Percentiles rank a stretch among this genome's conserved stretches.
These are phyloP conservation scores for Solanum tacnaense DNA, from an alignment of 257 asterid species.

Conservation along the genomic window DNA sequence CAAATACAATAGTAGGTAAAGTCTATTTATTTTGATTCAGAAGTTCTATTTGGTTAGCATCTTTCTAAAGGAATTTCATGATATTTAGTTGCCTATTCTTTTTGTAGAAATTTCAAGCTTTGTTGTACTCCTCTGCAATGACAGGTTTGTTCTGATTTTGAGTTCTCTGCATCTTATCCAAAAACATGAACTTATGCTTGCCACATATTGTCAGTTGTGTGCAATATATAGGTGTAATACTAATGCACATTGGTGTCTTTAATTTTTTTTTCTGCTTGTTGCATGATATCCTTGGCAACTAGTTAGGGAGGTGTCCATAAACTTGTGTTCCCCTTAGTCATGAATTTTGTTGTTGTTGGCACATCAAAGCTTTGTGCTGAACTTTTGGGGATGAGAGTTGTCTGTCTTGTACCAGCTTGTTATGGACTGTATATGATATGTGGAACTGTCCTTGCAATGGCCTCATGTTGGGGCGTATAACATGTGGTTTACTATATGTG, in stretches of 20 bases:
- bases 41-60: background rate
- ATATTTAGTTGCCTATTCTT: background rate
- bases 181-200: background rate
- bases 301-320: background rate
- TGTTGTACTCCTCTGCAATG: constrained; percentile 43
- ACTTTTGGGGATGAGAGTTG: background rate
- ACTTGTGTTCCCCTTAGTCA: background rate
- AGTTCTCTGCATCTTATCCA: background rate
- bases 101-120: constrained; percentile 58
- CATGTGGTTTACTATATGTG: background rate
- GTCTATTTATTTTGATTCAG: background rate
- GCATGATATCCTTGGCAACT: background rate
- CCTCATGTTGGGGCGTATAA: background rate
- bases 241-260: background rate
- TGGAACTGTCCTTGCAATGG: background rate
- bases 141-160: constrained; percentile 30
- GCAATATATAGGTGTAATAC: background rate
- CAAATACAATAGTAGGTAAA: background rate
- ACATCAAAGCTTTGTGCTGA: background rate
- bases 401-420: background rate
- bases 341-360: background rate
- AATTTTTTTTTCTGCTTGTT: background rate
- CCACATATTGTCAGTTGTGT: background rate
- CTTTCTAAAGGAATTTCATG: background rate
- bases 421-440: background rate